Evolutionary conservation across 2,329 filamentous ascomycete species (phyloP).

Genomic region (Saccharata proteae): DNA sequence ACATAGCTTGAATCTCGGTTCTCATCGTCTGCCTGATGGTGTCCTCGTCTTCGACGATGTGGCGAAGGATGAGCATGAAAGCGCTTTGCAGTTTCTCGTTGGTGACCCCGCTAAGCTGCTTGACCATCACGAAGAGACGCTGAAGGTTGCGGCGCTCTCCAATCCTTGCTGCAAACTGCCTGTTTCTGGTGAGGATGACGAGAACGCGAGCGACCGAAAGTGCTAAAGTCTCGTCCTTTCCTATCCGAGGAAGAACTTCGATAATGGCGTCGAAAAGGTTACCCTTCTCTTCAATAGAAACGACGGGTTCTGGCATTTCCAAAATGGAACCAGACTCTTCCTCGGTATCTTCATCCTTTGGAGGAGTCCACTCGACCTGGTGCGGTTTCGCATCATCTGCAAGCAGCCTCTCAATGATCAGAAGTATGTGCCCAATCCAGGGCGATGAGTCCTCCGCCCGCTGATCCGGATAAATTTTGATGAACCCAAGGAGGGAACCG

Average conservation of each 20-base stretch:
- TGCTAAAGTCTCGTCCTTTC: conserved; percentile 76
- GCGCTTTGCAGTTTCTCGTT: conserved; percentile 62
- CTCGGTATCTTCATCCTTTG: conserved; percentile 32
- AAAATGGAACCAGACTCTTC: conserved; percentile 43
- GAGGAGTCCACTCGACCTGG: conserved; percentile 57
- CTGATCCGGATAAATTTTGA: conserved; percentile 56
- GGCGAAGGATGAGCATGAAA: conserved; percentile 77
- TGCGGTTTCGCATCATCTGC: conserved; percentile 75
- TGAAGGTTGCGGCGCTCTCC: conserved; percentile 84
- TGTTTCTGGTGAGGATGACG: conserved; percentile 74
- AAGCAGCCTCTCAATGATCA: conserved; percentile 84
- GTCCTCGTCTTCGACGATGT: conserved; percentile 88
- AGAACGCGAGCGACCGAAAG: conserved; percentile 73
- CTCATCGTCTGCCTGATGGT: conserved; percentile 86
- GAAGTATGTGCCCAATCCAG: conserved; percentile 82
- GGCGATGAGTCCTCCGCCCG: conserved; percentile 69
- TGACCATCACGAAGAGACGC: conserved; percentile 86
- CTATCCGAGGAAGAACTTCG: conserved; percentile 71
- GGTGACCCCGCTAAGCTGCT: conserved; percentile 71
- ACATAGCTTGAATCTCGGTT: conserved; percentile 70
- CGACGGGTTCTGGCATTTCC: conserved; percentile 46
- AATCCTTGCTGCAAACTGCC: conserved; percentile 60
- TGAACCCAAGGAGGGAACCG: conserved; percentile 61
- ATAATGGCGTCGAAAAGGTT: conserved; percentile 66
- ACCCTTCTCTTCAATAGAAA: conserved; percentile 54